Evolutionary conservation across 768 basidiomycete species (phyloP).

Genomic region (Pulveroboletus sp.): DNA sequence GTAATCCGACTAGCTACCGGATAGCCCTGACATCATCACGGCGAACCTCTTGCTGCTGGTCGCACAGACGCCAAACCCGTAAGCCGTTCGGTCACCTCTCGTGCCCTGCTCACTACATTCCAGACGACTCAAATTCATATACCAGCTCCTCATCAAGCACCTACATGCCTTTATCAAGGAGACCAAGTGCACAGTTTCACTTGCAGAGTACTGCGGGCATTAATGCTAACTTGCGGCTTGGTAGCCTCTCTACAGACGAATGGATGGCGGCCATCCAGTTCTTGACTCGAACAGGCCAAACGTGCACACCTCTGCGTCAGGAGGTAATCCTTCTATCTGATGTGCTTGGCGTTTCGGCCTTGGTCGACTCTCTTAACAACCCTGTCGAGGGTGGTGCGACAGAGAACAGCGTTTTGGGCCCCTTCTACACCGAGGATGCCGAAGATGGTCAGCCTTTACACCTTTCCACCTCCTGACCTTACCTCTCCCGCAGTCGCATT

Average conservation of each 20-base stretch:
- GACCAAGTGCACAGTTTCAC: slow-evolving; percentile 44
- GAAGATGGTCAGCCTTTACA: slow-evolving; percentile 51
- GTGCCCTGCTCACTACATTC: not conserved
- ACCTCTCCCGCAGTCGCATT: slow-evolving; percentile 44
- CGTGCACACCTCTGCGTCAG: slow-evolving; percentile 63
- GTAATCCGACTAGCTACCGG: slow-evolving; percentile 38
- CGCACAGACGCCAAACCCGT: slow-evolving; percentile 40
- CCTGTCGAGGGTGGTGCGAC: slow-evolving; percentile 61
- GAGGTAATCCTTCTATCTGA: slow-evolving; percentile 90
- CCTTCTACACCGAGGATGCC: slow-evolving; percentile 79
- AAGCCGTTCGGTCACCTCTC: slow-evolving; percentile 8
- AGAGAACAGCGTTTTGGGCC: slow-evolving; percentile 76
- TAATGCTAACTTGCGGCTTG: not conserved
- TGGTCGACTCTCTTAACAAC: slow-evolving; percentile 76
- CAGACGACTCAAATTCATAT: slow-evolving; percentile 47
- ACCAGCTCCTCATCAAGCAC: slow-evolving; percentile 56
- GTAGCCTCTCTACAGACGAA: slow-evolving; percentile 73
- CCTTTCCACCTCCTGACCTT: not conserved
- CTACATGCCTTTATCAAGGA: slow-evolving; percentile 74
- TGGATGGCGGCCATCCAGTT: slow-evolving; percentile 83
- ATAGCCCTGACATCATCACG: slow-evolving; percentile 49
- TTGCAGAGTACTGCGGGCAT: not conserved
- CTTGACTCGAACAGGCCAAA: slow-evolving; percentile 72
- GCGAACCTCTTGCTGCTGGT: slow-evolving; percentile 42
- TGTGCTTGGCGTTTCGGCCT: slow-evolving; percentile 69